A percentile compares a stretch with the other conserved stretches of the same genome.
These are phyloP conservation scores for Amanita pseudoporphyria DNA, from an alignment of 768 basidiomycete species.

Conservation along the genomic window DNA sequence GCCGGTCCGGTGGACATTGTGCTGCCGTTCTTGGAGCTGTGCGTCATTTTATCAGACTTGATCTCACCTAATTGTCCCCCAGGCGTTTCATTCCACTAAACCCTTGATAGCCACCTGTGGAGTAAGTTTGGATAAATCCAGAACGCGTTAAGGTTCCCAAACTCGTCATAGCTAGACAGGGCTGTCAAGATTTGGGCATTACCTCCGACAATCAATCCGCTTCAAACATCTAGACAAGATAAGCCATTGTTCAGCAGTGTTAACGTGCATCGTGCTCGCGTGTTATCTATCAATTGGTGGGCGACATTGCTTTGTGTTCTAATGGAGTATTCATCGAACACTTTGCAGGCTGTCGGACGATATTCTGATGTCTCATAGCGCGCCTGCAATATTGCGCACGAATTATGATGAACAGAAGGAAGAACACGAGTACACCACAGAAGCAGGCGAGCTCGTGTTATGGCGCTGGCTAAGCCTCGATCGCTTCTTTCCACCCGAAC, in stretches of 20 bases:
- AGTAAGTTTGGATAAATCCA: constrained; percentile 27
- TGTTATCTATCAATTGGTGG: constrained; percentile 58
- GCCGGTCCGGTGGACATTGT: constrained; percentile 63
- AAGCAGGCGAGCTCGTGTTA: constrained; percentile 43
- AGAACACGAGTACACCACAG: constrained; percentile 20
- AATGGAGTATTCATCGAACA: not conserved
- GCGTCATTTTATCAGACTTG: constrained; percentile 12
- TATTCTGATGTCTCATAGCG: constrained; percentile 43
- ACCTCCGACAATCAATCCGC: constrained; percentile 20
- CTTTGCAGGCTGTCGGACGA: constrained; percentile 45
- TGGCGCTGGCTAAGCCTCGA: constrained; percentile 64
- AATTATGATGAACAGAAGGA: constrained; percentile 14
- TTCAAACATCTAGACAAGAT: constrained; percentile 45
- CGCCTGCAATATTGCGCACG: constrained; percentile 37
- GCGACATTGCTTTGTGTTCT: constrained; percentile 1
- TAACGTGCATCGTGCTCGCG: constrained; percentile 53
- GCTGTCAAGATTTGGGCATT: constrained; percentile 71
- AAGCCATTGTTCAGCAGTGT: constrained; percentile 69
- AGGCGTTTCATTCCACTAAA: constrained; percentile 61
- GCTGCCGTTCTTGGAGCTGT: constrained; percentile 63
- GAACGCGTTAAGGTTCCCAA: not conserved
- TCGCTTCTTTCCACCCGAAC: constrained; percentile 48
- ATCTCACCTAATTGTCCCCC: not conserved
- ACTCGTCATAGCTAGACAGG: constrained; percentile 48
- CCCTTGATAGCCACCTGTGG: constrained; percentile 74